phyloP scores from a whole-genome alignment of 768 basidiomycete genomes.

The Dendrothele bispora region DNA sequence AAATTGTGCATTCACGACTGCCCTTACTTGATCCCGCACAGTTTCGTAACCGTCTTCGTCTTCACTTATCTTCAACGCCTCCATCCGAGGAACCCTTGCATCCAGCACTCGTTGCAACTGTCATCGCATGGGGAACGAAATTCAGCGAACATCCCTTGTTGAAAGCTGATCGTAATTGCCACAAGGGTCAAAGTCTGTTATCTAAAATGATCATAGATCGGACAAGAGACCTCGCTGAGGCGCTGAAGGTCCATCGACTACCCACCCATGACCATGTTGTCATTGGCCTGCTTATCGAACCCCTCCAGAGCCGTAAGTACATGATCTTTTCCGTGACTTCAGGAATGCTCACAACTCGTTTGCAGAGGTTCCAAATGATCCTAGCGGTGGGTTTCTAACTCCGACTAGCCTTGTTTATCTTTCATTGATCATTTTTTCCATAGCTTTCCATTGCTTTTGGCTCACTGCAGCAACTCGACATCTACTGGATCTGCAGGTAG shows the following conservation, averaged over 20 bases:
- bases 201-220: constrained; percentile 78
- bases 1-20: constrained; percentile 85
- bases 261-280: constrained; percentile 81
- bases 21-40: constrained; percentile 84
- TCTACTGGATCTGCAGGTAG: constrained; percentile 71
- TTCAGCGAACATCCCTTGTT: constrained; percentile 91
- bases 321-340: background rate
- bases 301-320: constrained; percentile 82
- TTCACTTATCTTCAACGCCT: constrained; percentile 32
- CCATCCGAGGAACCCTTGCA: constrained; percentile 50
- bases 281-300: constrained; percentile 78
- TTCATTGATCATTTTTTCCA: constrained; percentile 17
- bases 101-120: constrained; percentile 79
- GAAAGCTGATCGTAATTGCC: constrained; percentile 71
- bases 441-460: constrained; percentile 89
- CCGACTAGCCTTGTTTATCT: constrained; percentile 11
- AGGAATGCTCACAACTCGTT: background rate
- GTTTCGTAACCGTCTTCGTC: constrained; percentile 71
- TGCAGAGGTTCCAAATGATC: constrained; percentile 71
- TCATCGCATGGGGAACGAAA: constrained; percentile 90
- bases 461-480: constrained; percentile 75
- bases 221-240: constrained; percentile 84
- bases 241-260: constrained; percentile 81
- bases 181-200: constrained; percentile 70
- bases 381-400: constrained; percentile 51